Evolutionary conservation across 805 yeast species (phyloP).

Genomic region (Kluyveromyces starmeri): DNA sequence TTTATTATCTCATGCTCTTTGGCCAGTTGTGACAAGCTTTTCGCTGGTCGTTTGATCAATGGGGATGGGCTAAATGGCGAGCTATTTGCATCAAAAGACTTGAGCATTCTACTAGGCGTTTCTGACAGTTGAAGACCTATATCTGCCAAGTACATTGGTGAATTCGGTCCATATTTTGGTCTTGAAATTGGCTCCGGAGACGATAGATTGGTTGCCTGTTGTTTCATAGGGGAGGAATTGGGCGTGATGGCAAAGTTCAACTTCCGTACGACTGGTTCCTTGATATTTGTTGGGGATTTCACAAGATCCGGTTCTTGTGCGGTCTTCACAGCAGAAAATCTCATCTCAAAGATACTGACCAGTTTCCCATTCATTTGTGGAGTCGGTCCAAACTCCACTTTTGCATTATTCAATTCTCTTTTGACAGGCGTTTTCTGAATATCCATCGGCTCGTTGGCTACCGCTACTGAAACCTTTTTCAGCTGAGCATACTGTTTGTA

Average conservation of each 20-base stretch:
- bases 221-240: constrained; percentile 15
- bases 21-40: constrained; percentile 21
- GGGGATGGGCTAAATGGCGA: constrained; percentile 23
- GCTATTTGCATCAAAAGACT: constrained; percentile 1
- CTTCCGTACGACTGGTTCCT: constrained; percentile 14
- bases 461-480: constrained; percentile 12
- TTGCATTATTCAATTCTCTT: constrained; percentile 7
- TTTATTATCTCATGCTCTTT: constrained; percentile 26
- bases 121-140: constrained; percentile 24
- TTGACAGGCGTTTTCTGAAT: constrained; percentile 16
- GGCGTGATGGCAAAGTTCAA: constrained; percentile 16
- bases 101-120: constrained; percentile 10
- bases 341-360: constrained; percentile 59
- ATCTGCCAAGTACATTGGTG: constrained; percentile 28
- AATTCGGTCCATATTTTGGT: constrained; percentile 23
- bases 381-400: constrained; percentile 64
- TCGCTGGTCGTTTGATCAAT: constrained; percentile 20
- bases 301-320: neutral
- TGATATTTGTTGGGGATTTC: constrained; percentile 5
- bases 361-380: constrained; percentile 79
- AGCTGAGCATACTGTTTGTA: constrained; percentile 29
- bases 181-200: neutral
- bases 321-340: constrained; percentile 19
- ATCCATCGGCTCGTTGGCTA: constrained; percentile 5
- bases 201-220: constrained; percentile 9